phyloP scores from a whole-genome alignment of 2,329 filamentous ascomycete genomes.

The Calycina marina region DNA sequence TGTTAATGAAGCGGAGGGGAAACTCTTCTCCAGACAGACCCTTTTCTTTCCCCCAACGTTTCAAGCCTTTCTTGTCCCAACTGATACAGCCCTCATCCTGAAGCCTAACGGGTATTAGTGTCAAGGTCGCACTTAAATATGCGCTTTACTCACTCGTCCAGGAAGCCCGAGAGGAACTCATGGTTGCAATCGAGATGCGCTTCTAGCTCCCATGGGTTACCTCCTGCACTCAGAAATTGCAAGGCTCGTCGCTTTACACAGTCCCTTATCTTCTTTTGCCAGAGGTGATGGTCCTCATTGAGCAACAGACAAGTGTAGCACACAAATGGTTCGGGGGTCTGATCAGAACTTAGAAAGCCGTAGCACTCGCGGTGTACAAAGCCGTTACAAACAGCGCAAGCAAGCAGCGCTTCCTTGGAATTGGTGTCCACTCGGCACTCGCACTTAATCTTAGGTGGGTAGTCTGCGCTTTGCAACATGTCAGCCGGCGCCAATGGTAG shows the following conservation, averaged over 20 bases:
- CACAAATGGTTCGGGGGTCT: conserved; percentile 1
- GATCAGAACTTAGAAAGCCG: conserved; percentile 9
- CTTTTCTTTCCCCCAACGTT: too few species aligned
- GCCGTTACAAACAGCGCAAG: conserved; percentile 10
- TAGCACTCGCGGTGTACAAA: conserved; percentile 14
- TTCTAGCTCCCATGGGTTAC: conserved; percentile 3
- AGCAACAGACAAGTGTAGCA: conserved; percentile 14
- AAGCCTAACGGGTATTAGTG: too few species aligned
- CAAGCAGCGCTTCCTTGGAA: conserved; percentile 8
- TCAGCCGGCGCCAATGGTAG: too few species aligned
- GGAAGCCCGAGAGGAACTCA: not conserved
- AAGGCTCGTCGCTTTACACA: conserved; percentile 9
- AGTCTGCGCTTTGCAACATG: too few species aligned
- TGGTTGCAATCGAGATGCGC: conserved; percentile 2
- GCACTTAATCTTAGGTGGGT: too few species aligned
- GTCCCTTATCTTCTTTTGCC: conserved; percentile 4
- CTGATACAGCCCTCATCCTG: too few species aligned
- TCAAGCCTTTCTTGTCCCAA: too few species aligned
- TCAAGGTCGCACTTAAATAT: too few species aligned
- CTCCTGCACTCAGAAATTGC: conserved; percentile 5
- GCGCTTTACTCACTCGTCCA: not conserved
- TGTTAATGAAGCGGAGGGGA: too few species aligned
- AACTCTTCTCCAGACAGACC: too few species aligned
- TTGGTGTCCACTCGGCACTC: conserved; percentile 8
- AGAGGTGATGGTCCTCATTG: not conserved